These are phyloP conservation scores for Ceratobasidium papillatum DNA, from an alignment of 1,284 basidiomycete species.

Conservation along the genomic window DNA sequence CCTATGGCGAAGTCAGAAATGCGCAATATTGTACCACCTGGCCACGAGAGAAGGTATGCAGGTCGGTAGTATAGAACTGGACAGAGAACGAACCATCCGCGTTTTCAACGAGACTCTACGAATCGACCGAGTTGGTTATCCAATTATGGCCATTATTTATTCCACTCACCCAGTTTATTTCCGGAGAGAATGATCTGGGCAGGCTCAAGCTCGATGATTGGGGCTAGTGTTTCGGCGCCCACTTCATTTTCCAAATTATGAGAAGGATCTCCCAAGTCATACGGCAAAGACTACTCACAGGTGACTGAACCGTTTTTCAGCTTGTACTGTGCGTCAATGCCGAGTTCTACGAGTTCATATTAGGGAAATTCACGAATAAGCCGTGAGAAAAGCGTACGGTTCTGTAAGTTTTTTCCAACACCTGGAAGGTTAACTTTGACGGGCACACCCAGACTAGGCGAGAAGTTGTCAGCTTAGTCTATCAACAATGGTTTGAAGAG, in stretches of 20 bases:
- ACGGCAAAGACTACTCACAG: background rate
- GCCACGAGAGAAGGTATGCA: conserved; percentile 30
- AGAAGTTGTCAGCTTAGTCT: background rate
- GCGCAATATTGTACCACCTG: conserved; percentile 5
- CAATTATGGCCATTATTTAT: background rate
- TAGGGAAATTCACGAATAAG: background rate
- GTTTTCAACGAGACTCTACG: conserved; percentile 27
- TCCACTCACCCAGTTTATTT: conserved; percentile 32
- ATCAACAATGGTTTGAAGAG: background rate
- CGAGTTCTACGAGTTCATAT: conserved; percentile 16
- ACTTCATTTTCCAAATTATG: background rate
- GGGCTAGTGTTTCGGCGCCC: conserved; percentile 31
- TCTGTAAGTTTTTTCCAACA: conserved; percentile 60
- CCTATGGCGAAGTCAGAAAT: no score
- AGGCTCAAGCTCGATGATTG: conserved; percentile 35
- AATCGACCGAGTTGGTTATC: no score
- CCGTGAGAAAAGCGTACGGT: conserved; percentile 50
- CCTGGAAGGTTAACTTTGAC: conserved; percentile 54
- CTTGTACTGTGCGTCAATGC: conserved; percentile 31
- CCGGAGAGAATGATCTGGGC: conserved; percentile 27
- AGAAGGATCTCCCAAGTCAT: background rate
- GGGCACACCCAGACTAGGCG: conserved; percentile 46
- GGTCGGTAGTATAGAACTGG: conserved; percentile 33
- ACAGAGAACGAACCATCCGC: conserved; percentile 5
- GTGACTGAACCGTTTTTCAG: conserved; percentile 13